Percentiles rank a stretch among this genome's conserved stretches.
Evolutionary conservation across 2,329 filamentous ascomycete genomes (phyloP).

Genomic region (Colletotrichum gigasporum): DNA sequence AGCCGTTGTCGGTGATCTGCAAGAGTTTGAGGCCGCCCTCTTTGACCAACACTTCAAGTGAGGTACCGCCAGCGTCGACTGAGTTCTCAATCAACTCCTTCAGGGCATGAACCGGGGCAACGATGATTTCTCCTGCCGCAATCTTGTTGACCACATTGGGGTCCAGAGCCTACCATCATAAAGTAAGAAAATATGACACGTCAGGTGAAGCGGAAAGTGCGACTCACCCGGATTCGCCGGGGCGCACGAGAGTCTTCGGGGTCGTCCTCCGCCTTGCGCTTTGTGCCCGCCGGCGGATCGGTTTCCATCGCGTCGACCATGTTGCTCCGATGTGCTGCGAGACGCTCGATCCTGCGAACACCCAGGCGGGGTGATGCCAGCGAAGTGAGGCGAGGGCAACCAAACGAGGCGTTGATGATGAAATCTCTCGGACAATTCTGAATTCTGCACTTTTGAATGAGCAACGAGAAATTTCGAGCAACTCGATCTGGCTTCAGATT

Average conservation of each 20-base stretch:
- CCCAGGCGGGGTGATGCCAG: background rate
- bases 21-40: conserved; percentile 94
- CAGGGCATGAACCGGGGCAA: conserved; percentile 93
- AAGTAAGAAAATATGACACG: conserved; percentile 5
- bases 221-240: conserved; percentile 60
- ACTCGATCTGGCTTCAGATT: no score
- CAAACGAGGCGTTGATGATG: background rate
- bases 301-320: conserved; percentile 50
- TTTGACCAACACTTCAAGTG: conserved; percentile 90
- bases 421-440: no score
- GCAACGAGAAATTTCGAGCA: no score
- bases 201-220: conserved; percentile 1
- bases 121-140: conserved; percentile 96
- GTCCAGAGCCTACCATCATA: conserved; percentile 76
- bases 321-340: background rate
- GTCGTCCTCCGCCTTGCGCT: conserved; percentile 57
- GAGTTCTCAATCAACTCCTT: conserved; percentile 98
- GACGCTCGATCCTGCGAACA: background rate
- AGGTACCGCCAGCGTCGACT: conserved; percentile 95
- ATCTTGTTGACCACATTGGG: conserved; percentile 98
- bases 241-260: conserved; percentile 49
- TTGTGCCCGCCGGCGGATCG: conserved; percentile 54
- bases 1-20: conserved; percentile 97
- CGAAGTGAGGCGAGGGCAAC: background rate
- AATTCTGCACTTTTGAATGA: no score